Evolutionary conservation across 2,329 filamentous ascomycete species (phyloP).

Genomic region (Beauveria rudraprayagi): DNA sequence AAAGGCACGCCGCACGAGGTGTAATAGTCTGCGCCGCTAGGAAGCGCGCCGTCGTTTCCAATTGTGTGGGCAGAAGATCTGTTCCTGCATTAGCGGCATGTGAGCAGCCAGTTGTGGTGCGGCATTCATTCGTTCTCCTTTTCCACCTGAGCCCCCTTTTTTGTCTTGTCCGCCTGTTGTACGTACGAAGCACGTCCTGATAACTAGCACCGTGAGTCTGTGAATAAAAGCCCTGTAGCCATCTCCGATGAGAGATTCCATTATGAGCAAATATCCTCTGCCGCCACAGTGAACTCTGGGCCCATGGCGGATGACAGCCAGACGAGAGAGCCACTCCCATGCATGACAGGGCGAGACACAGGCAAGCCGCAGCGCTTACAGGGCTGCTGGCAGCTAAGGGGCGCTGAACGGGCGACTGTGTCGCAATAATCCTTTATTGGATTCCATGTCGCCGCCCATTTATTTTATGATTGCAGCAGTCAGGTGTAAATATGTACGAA

Average conservation of each 20-base stretch:
- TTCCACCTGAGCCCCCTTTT: neutral
- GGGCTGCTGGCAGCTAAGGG: neutral
- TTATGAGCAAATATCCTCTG: too few species aligned
- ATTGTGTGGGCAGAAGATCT: constrained; percentile 9
- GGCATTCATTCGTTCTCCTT: neutral
- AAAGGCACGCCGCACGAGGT: neutral
- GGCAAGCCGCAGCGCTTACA: neutral
- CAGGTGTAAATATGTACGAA: too few species aligned
- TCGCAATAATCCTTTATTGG: too few species aligned
- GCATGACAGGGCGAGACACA: neutral
- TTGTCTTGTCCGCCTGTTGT: neutral
- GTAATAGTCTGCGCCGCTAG: neutral
- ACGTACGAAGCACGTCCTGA: too few species aligned
- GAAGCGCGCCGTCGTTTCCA: constrained; percentile 6
- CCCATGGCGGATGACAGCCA: neutral
- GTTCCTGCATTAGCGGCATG: constrained; percentile 16
- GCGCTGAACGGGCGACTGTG: neutral
- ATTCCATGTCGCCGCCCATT: too few species aligned
- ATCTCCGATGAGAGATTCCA: too few species aligned
- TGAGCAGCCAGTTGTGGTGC: neutral
- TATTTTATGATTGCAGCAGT: too few species aligned
- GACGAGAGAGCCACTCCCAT: neutral
- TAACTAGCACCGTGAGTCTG: too few species aligned
- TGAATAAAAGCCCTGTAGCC: too few species aligned
- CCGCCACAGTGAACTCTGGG: too few species aligned